These are phyloP conservation scores for Geoglossum cookeanum DNA, from an alignment of 2,329 filamentous ascomycete genomes.

Conservation along the genomic window DNA sequence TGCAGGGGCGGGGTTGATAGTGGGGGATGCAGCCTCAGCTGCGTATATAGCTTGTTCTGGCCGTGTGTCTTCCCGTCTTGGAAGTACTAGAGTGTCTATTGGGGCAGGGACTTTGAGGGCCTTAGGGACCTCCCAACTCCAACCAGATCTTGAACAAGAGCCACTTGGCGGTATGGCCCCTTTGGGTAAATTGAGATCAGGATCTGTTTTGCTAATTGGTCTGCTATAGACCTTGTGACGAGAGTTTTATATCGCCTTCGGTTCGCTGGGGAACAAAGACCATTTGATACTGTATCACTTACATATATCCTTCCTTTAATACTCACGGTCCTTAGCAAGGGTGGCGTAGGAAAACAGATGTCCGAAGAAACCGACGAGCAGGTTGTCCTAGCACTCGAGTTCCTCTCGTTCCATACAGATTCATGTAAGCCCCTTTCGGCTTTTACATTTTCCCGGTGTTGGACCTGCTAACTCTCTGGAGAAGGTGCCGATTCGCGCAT, in stretches of 20 bases:
- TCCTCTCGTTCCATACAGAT: constrained; percentile 74
- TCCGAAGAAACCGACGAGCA: constrained; percentile 76
- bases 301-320: constrained; percentile 75
- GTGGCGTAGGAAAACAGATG: constrained; percentile 49
- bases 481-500: constrained; percentile 32
- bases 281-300: constrained; percentile 72
- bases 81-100: constrained; percentile 60
- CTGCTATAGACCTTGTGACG: constrained; percentile 44
- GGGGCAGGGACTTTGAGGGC: constrained; percentile 73
- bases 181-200: neutral
- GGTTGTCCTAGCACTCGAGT: constrained; percentile 70
- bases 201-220: constrained; percentile 7
- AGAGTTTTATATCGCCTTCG: constrained; percentile 78
- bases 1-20: constrained; percentile 62
- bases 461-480: neutral
- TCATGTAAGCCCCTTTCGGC: constrained; percentile 31
- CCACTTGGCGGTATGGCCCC: constrained; percentile 44
- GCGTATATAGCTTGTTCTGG: constrained; percentile 67
- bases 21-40: constrained; percentile 58
- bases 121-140: constrained; percentile 52
- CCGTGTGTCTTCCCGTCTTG: constrained; percentile 54
- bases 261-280: constrained; percentile 82
- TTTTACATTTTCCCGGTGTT: neutral
- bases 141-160: constrained; percentile 55
- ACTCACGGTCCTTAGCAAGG: constrained; percentile 57